A percentile compares a stretch with the other conserved stretches of the same genome.
These are phyloP conservation scores for Coniochaeta prunicola DNA, from an alignment of 2,329 filamentous ascomycete genomes.

Conservation along the genomic window DNA sequence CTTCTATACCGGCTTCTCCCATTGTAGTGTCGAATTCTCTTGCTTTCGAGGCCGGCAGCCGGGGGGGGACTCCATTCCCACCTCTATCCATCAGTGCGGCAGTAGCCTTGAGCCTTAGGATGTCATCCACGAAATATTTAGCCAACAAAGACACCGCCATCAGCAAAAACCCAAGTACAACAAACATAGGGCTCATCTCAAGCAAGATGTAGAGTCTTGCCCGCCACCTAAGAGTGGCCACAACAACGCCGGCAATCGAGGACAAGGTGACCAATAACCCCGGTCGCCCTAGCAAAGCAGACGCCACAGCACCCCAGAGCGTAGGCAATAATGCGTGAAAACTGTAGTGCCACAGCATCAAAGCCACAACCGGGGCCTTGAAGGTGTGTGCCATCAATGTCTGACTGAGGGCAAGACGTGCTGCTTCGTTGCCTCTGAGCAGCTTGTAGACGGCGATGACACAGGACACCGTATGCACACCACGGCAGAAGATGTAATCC, in stretches of 20 bases:
- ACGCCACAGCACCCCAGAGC: background rate
- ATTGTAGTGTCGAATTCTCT: too few relatives aligned
- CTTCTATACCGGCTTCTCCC: too few relatives aligned
- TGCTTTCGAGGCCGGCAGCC: too few relatives aligned
- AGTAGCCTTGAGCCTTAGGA: background rate
- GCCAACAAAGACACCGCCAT: constrained; percentile 8
- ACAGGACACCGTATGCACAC: constrained; percentile 18
- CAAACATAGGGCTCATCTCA: constrained; percentile 27
- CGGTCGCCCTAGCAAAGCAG: constrained; percentile 10
- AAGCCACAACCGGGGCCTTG: constrained; percentile 6
- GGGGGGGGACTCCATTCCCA: too few relatives aligned
- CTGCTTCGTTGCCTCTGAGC: constrained; percentile 6
- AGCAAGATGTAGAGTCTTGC: constrained; percentile 29
- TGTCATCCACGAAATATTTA: constrained; percentile 6
- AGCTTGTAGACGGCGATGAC: constrained; percentile 17
- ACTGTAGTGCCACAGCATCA: constrained; percentile 8
- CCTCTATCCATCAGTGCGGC: background rate
- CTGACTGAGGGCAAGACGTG: constrained; percentile 5
- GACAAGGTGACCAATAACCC: constrained; percentile 11
- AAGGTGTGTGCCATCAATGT: constrained; percentile 7
- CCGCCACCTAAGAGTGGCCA: constrained; percentile 21
- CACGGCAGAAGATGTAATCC: constrained; percentile 22
- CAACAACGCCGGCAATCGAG: constrained; percentile 6
- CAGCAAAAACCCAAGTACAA: constrained; percentile 15
- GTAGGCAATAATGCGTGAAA: constrained; percentile 11